Conservation (phyloP, 306 rosid species). For the Cicer chorassanicum region DNA sequence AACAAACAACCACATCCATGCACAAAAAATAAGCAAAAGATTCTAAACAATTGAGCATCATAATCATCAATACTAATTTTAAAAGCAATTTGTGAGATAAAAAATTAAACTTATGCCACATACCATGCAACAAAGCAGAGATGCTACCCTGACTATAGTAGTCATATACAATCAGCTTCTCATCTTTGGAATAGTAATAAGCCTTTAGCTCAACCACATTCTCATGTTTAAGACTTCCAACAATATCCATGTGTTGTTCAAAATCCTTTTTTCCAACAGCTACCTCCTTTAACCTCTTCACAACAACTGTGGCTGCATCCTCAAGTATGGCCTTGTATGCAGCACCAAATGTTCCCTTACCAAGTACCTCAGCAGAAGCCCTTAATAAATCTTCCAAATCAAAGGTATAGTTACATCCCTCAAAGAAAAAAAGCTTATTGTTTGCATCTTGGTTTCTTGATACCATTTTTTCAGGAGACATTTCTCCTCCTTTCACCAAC, state of each 20-base stretch:
- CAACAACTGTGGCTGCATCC: conserved; percentile 80
- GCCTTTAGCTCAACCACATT: conserved; percentile 88
- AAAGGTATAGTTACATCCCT: conserved; percentile 76
- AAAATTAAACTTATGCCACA: conserved; percentile 26
- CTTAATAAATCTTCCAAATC: conserved; percentile 92
- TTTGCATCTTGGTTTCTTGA: conserved; percentile 76
- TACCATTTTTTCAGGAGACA: conserved; percentile 83
- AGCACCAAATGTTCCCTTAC: conserved; percentile 90
- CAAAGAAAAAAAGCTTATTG: conserved; percentile 78
- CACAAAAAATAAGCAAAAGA: not conserved
- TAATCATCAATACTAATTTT: not conserved
- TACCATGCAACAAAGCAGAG: conserved; percentile 82
- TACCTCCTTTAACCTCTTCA: conserved; percentile 86
- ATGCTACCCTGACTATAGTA: conserved; percentile 71
- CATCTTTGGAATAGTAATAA: conserved; percentile 50
- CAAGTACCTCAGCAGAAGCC: conserved; percentile 94
- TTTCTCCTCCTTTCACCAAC: conserved; percentile 63
- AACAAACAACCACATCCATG: conserved; percentile 22
- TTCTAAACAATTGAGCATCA: not conserved
- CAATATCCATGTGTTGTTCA: conserved; percentile 84
- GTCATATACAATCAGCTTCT: conserved; percentile 56
- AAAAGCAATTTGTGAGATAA: not conserved
- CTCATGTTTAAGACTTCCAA: conserved; percentile 79
- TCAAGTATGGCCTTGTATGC: conserved; percentile 82
- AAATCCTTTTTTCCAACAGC: conserved; percentile 57